These are phyloP conservation scores for Candolleomyces aberdarensis DNA, from an alignment of 768 basidiomycete genomes.

Conservation along the genomic window DNA sequence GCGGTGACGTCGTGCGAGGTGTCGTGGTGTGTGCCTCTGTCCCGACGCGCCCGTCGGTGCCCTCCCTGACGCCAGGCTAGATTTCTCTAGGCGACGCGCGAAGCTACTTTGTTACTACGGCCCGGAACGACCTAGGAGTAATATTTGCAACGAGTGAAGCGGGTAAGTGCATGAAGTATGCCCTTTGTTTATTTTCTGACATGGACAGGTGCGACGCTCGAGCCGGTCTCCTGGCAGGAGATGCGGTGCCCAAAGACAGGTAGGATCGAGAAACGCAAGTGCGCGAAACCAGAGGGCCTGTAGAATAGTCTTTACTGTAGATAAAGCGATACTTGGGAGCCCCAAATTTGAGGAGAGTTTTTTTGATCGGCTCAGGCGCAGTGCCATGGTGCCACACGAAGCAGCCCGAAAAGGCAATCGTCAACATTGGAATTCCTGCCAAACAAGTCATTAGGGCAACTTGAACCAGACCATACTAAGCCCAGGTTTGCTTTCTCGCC, in stretches of 20 bases:
- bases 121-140: conserved; percentile 86
- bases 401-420: conserved; percentile 27
- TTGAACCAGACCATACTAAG: conserved; percentile 8
- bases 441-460: conserved; percentile 1
- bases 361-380: not conserved
- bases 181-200: conserved; percentile 1
- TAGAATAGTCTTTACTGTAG: conserved; percentile 18
- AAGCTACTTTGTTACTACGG: conserved; percentile 90
- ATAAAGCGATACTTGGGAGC: too few species aligned
- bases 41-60: not conserved
- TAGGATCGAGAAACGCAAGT: conserved; percentile 76
- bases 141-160: conserved; percentile 89
- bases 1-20: conserved; percentile 87
- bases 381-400: conserved; percentile 12
- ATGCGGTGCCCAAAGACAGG: conserved; percentile 88
- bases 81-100: conserved; percentile 90
- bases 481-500: conserved; percentile 3
- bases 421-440: not conserved
- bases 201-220: conserved; percentile 68
- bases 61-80: conserved; percentile 33
- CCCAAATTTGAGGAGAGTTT: not conserved
- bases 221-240: conserved; percentile 86
- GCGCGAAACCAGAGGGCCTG: conserved; percentile 76
- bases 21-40: conserved; percentile 59
- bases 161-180: conserved; percentile 39